Evolutionary conservation across 352 stramenopile genomes (phyloP).

Genomic region (Globisporangium middletonii): DNA sequence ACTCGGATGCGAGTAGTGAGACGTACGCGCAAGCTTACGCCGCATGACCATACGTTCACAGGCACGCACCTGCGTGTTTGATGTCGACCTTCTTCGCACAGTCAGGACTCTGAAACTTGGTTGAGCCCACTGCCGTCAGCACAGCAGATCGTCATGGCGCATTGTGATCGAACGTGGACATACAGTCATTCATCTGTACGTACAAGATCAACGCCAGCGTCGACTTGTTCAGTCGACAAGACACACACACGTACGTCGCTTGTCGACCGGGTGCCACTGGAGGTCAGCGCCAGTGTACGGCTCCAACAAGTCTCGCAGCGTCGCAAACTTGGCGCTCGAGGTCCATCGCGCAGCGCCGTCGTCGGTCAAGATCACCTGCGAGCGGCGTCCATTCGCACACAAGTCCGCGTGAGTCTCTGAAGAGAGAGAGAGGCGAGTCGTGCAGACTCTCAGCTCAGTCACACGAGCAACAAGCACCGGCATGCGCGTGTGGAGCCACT

Average conservation of each 20-base stretch:
- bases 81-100: conserved; percentile 74
- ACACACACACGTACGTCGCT: conserved; percentile 31
- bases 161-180: not conserved
- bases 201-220: no score
- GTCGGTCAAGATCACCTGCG: conserved; percentile 66
- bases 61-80: conserved; percentile 51
- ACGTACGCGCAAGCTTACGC: not conserved
- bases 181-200: not conserved
- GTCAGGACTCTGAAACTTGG: conserved; percentile 67
- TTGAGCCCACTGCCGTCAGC: conserved; percentile 46
- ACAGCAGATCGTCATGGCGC: not conserved
- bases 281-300: conserved; percentile 47
- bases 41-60: not conserved
- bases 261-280: conserved; percentile 76
- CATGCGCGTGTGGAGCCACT: conserved; percentile 86
- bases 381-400: not conserved
- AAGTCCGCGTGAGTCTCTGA: not conserved
- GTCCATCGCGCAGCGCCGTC: conserved; percentile 57
- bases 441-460: no score
- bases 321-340: conserved; percentile 53
- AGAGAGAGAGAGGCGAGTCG: not conserved
- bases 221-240: not conserved
- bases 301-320: conserved; percentile 43
- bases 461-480: conserved; percentile 28
- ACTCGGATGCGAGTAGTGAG: no score